A percentile compares a stretch with the other conserved stretches of the same genome.
Conservation (phyloP, 768 basidiomycete species). For the Nidula microcarpa region DNA sequence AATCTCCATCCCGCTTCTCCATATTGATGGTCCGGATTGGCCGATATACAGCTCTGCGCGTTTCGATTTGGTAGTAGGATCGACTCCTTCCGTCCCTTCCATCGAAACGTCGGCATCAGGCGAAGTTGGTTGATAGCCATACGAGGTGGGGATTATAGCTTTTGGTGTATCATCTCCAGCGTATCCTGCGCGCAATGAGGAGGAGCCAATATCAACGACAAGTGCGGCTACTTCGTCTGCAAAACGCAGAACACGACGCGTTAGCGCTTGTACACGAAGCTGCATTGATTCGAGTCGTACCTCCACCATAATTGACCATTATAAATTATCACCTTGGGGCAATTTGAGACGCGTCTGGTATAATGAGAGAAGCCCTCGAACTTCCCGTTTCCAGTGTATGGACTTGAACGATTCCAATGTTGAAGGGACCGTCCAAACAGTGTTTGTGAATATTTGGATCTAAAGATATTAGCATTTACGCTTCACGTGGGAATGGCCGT, state of each 20-base stretch:
- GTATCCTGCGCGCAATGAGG: constrained; percentile 90
- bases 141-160: constrained; percentile 85
- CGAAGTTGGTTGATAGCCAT: constrained; percentile 62
- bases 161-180: constrained; percentile 97
- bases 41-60: constrained; percentile 74
- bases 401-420: no score
- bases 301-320: constrained; percentile 91
- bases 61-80: constrained; percentile 24
- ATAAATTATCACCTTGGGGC: not conserved
- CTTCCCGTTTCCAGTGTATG: no score
- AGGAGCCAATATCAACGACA: constrained; percentile 91
- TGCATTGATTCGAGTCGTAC: constrained; percentile 33
- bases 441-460: no score
- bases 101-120: constrained; percentile 51
- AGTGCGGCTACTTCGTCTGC: constrained; percentile 96
- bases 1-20: constrained; percentile 89
- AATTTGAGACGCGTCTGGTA: no score
- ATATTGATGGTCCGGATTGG: constrained; percentile 84
- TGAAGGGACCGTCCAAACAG: no score
- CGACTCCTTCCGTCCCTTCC: constrained; percentile 35
- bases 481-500: no score
- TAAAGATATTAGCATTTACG: no score
- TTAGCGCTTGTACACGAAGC: no score
- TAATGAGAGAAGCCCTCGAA: no score
- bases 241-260: constrained; percentile 2